Percentiles rank a stretch among this genome's conserved stretches.
phyloP scores from a whole-genome alignment of 345 rosid genomes.

The Erysimum cheiranthoides region DNA sequence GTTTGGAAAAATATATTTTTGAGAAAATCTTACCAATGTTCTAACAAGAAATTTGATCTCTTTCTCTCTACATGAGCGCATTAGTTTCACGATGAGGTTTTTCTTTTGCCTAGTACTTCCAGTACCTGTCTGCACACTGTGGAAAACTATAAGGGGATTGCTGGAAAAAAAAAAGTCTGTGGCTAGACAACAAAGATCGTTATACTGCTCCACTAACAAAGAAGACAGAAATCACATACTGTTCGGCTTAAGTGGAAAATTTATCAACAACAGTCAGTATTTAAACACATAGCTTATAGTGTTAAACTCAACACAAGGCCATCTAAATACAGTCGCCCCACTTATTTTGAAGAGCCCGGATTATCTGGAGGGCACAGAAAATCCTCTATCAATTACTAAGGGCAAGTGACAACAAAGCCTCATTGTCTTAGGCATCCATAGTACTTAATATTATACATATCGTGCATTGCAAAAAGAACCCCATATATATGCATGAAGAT shows the following conservation, averaged over 20 bases:
- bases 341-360: not conserved
- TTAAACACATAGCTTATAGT: slow-evolving; percentile 6
- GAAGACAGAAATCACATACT: slow-evolving; percentile 1
- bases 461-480: not conserved
- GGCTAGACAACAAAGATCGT: slow-evolving; percentile 2
- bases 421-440: not conserved
- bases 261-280: not conserved
- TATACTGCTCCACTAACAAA: not conserved
- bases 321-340: slow-evolving; percentile 5
- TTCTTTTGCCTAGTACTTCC: slow-evolving; percentile 83
- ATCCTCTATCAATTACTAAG: not conserved
- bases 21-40: slow-evolving; percentile 66
- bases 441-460: not conserved
- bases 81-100: slow-evolving; percentile 75
- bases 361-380: not conserved
- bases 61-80: slow-evolving; percentile 86
- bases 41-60: slow-evolving; percentile 90
- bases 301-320: slow-evolving; percentile 10
- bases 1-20: not conserved
- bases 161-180: not conserved
- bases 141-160: slow-evolving; percentile 43
- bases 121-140: slow-evolving; percentile 84
- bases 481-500: not conserved
- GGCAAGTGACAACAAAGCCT: not conserved
- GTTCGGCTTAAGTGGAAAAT: slow-evolving; percentile 15